Conservation (phyloP, 331 rosid genomes). For the Cydonia oblonga region DNA sequence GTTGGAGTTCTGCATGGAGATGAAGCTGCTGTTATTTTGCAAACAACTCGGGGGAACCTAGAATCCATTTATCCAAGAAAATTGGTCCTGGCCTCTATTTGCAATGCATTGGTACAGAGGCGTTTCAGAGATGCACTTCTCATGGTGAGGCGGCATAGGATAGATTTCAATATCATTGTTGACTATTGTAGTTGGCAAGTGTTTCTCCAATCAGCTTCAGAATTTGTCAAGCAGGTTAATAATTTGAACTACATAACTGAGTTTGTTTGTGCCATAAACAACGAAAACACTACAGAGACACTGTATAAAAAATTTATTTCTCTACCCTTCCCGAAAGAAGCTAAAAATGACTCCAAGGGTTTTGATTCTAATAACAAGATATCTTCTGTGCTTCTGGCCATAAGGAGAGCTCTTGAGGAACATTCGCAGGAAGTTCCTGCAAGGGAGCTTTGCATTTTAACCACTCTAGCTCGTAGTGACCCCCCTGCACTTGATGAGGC, state of each 20-base stretch:
- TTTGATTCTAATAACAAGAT: conserved; percentile 49
- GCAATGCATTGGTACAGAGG: conserved; percentile 63
- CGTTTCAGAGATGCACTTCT: conserved; percentile 81
- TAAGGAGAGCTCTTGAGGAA: conserved; percentile 80
- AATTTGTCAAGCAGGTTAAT: conserved; percentile 75
- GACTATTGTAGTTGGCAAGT: conserved; percentile 71
- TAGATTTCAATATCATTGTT: conserved; percentile 80
- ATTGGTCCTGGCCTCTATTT: conserved; percentile 69
- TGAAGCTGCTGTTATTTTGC: conserved; percentile 68
- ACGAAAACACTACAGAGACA: conserved; percentile 59
- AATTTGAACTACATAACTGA: conserved; percentile 81
- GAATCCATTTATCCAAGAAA: conserved; percentile 89
- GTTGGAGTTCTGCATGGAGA: conserved; percentile 89
- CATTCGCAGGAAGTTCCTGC: conserved; percentile 63
- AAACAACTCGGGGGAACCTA: conserved; percentile 79
- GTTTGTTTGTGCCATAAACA: conserved; percentile 86
- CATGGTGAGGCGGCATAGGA: conserved; percentile 93
- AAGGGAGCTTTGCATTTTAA: conserved; percentile 89
- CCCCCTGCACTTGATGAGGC: conserved; percentile 97
- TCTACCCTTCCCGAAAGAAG: conserved; percentile 27
- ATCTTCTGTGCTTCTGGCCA: conserved; percentile 60
- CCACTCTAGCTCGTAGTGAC: conserved; percentile 86
- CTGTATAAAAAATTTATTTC: conserved; percentile 48
- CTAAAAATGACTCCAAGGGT: conserved; percentile 22
- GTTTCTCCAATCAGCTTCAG: conserved; percentile 70